Base-by-base conservation (phyloP, 768 basidiomycete species). In the Sporobolomyces pararoseus region DNA sequence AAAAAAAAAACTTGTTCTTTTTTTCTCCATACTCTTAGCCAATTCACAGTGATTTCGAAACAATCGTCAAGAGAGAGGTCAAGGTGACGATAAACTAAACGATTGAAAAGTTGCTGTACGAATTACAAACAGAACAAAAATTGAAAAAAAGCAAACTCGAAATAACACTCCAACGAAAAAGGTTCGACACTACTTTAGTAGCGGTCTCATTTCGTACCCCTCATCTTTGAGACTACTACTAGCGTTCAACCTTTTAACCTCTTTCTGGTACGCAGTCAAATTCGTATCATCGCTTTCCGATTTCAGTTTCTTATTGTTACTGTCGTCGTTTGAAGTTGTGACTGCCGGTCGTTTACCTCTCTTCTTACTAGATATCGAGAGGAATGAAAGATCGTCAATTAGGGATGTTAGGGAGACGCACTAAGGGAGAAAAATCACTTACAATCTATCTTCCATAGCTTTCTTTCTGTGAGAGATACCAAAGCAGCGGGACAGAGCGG, bases 381-480 rank as follows among this genome's bases (percentile, higher is more conserved):
- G 21, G 34, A 7, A 39, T 9, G 39, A 17, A 17, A 42, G 39
- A 42, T 42, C 39, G 17, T n/a, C n/a, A n/a, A n/a, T n/a, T 19
- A n/a, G 23, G 19, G 32, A 42, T 3, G 35, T 39, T 37, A 53
- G 58, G 31, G 12, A 10, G 12, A 2, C n/a, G 3, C 3, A 23
- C 32, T 17, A 29, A 52, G 31, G n/a, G n/a, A 10, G 32, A 32
- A 19, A 31, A 21, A 35, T n/a, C 9, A 55, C 59, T 37, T 13
- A 70, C 69, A 72, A 65, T 7, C 71, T 58, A 7, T 64, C 62
- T 14, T 72, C 71, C n/a, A 66, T 44, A 0, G 66, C 71, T 25
- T 72, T 72, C 27, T 72, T 72, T 57, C 71, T 72, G 59, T 12
- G 13, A n/a, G 23, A 2, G 27, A 4, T 14, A 10, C 21, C 7